phyloP scores from a whole-genome alignment of 441 rosid species.

The Arabidopsis lyrata region DNA sequence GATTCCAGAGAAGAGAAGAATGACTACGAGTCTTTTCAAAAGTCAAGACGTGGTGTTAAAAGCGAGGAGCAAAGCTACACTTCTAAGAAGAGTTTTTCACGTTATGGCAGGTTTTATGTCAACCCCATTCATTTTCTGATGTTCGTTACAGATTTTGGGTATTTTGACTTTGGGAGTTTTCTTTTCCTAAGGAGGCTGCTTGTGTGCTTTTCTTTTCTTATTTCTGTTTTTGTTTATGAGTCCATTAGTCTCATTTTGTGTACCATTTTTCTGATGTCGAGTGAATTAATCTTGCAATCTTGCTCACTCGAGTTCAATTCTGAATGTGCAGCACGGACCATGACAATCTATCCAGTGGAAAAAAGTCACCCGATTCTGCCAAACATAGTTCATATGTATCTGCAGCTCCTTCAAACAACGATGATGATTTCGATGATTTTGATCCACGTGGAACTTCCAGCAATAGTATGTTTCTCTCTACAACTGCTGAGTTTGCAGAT shows the following conservation, averaged over 20 bases:
- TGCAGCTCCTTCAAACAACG: conserved; percentile 56
- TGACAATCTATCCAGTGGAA: conserved; percentile 49
- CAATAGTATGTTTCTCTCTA: conserved; percentile 61
- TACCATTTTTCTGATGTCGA: neutral
- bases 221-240: conserved; percentile 3
- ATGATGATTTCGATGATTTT: conserved; percentile 88
- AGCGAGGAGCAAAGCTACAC: conserved; percentile 53
- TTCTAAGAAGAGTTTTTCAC: conserved; percentile 54
- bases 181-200: conserved; percentile 9
- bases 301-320: conserved; percentile 28
- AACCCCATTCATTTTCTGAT: conserved; percentile 28
- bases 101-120: conserved; percentile 59
- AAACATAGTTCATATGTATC: conserved; percentile 49
- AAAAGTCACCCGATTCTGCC: conserved; percentile 56
- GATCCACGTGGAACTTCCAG: conserved; percentile 92
- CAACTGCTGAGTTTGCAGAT: conserved; percentile 7
- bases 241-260: conserved; percentile 6
- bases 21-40: conserved; percentile 60
- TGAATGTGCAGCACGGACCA: conserved; percentile 69
- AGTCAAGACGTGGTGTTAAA: conserved; percentile 53
- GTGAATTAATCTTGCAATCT: conserved; percentile 11
- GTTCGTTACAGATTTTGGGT: neutral
- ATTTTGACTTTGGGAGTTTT: neutral
- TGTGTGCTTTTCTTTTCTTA: neutral
- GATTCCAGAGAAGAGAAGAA: conserved; percentile 56